Evolutionary conservation across 2,329 filamentous ascomycete species (phyloP), one percentile per base, ranked within the genome.

Genomic region (Fusarium anguioides): DNA sequence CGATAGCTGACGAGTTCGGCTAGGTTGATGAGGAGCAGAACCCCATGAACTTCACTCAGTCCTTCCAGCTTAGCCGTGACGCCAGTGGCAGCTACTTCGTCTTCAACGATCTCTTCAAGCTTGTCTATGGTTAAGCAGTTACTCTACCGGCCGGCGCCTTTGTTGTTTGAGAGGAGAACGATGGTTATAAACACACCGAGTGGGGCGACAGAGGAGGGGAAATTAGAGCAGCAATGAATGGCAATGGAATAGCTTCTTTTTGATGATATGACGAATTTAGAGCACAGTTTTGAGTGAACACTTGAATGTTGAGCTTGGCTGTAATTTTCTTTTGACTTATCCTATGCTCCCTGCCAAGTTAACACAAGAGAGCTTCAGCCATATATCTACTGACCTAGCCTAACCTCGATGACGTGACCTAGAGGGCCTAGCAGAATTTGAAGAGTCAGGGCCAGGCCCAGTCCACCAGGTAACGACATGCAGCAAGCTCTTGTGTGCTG

Each of bases 91-190:
- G 85, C 81, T 97, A 91, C 84, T 97, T 88, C 79, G 91, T 98
- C 77, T 90, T 90, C 83, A 97, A 98, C 85, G 95, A 98, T 80
- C 82, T 98, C 78, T 98, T 98, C 89, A 92, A 92, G 82, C 87
- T 98, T 65, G 87, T 97, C 72, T 95, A 92, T 81, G 84, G 81
- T 76, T 87, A 82, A 67, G 55, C 47, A 42, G 24, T 27, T 20
- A 49, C 18, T 27, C 47, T 42, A 37, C 47, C 24, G 8, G 35
- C 47, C 50, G 37, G 40, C 35, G 54, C 42, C 29, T 60, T 58
- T 23, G 35, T 35, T 46, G 55, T 33, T 52, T 52, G 33, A 39
- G 31, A 36, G 21, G 58, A 53, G 42, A 64, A 46, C 31, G 52
- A 44, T 62, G 49, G 36, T 44, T 45, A 60, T 45, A 46, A 46